Conservation (phyloP, 2,329 filamentous ascomycete genomes). For the Phialophora verrucosa region DNA sequence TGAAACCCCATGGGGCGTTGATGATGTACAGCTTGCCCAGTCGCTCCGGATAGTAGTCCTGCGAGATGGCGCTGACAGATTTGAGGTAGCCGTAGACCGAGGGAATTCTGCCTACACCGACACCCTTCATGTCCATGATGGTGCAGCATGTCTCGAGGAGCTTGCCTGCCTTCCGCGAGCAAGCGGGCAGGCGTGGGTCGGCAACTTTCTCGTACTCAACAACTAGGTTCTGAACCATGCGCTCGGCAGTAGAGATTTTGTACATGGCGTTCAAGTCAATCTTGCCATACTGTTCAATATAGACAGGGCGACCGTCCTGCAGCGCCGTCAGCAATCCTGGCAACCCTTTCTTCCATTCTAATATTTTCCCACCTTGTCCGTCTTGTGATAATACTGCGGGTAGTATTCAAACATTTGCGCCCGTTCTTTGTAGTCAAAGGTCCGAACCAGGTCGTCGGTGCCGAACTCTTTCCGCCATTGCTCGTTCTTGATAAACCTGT, state of each 20-base stretch:
- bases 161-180: conserved; percentile 86
- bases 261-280: conserved; percentile 89
- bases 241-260: conserved; percentile 88
- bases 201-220: conserved; percentile 97
- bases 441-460: conserved; percentile 78
- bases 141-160: conserved; percentile 98
- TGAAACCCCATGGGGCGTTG: conserved; percentile 97
- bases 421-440: conserved; percentile 88
- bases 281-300: conserved; percentile 94
- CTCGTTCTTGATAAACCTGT: conserved; percentile 88
- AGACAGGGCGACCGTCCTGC: conserved; percentile 92
- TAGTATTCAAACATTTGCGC: conserved; percentile 85
- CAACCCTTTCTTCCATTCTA: conserved; percentile 1
- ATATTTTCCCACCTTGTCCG: conserved; percentile 54
- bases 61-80: conserved; percentile 84
- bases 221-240: conserved; percentile 95
- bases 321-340: conserved; percentile 13
- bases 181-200: conserved; percentile 91
- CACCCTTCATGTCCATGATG: conserved; percentile 97
- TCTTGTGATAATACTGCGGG: conserved; percentile 98
- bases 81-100: conserved; percentile 88
- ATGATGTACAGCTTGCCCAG: conserved; percentile 96
- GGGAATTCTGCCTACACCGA: conserved; percentile 78
- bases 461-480: conserved; percentile 88
- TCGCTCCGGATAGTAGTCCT: conserved; percentile 99